phyloP scores from a whole-genome alignment of 257 asterid genomes.

The Plantago ovata region DNA sequence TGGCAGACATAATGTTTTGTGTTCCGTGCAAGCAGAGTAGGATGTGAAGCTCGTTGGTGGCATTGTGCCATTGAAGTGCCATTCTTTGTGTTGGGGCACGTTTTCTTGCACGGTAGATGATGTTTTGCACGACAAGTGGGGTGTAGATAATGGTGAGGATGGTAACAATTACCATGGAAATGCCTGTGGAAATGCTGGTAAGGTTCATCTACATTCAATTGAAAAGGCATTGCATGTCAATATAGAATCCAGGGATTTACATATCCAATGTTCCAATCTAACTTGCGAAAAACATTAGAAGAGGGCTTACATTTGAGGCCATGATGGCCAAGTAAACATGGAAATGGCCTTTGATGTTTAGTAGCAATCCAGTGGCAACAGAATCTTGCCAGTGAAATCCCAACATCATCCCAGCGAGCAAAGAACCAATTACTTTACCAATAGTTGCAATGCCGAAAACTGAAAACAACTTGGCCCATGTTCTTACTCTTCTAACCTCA shows the following conservation, averaged over 20 bases:
- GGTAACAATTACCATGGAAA: conserved; percentile 51
- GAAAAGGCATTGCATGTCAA: neutral
- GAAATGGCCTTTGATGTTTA: conserved; percentile 87
- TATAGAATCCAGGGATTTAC: neutral
- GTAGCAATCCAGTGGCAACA: conserved; percentile 61
- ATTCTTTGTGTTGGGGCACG: conserved; percentile 75
- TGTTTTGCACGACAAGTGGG: conserved; percentile 60
- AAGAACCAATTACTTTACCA: conserved; percentile 69
- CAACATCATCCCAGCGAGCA: conserved; percentile 57
- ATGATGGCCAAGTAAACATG: conserved; percentile 73
- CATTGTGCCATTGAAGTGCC: conserved; percentile 80
- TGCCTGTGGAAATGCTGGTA: conserved; percentile 51
- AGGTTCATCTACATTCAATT: conserved; percentile 50
- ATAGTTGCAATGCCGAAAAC: conserved; percentile 39
- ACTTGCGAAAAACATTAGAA: neutral
- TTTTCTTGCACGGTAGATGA: conserved; percentile 73
- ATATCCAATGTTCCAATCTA: neutral
- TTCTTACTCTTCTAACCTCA: conserved; percentile 23
- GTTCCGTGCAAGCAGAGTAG: conserved; percentile 59
- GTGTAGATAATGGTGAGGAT: conserved; percentile 59
- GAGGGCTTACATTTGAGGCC: conserved; percentile 45
- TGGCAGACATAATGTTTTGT: conserved; percentile 44
- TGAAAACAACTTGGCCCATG: conserved; percentile 46
- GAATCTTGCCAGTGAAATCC: conserved; percentile 95
- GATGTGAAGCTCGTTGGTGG: conserved; percentile 51